phyloP scores from a whole-genome alignment of 2,329 filamentous ascomycete genomes.

The Triangularia setosa region DNA sequence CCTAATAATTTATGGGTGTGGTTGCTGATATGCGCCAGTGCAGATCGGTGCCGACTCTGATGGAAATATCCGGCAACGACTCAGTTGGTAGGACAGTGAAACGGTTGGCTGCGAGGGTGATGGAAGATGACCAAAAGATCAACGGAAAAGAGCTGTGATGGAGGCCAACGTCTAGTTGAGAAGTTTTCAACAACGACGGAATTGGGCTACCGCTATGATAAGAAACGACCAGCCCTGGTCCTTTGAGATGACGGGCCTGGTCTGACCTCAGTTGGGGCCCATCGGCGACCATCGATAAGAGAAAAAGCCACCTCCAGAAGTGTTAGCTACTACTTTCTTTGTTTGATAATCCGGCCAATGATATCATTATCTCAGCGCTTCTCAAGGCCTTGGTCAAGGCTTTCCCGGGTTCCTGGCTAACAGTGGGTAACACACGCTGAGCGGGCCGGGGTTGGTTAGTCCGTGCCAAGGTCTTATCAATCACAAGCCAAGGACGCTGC shows the following conservation, averaged over 20 bases:
- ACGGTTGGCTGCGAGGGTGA: background rate
- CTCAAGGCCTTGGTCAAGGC: background rate
- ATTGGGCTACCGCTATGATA: background rate
- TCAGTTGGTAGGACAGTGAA: background rate
- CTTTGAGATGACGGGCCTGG: slow-evolving; percentile 4
- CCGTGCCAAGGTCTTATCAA: slow-evolving; percentile 6
- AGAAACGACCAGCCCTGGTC: background rate
- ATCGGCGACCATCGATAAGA: background rate
- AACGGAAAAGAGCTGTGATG: background rate
- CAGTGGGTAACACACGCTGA: background rate
- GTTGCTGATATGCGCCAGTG: background rate
- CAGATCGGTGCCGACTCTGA: background rate
- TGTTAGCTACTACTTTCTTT: background rate
- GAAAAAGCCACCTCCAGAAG: background rate
- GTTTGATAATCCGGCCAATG: background rate
- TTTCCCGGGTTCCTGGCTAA: background rate
- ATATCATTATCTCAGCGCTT: background rate
- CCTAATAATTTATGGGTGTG: background rate
- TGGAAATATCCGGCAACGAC: background rate
- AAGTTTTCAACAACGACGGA: background rate
- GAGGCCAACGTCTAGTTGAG: background rate
- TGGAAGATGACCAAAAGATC: background rate
- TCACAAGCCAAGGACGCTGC: slow-evolving; percentile 2
- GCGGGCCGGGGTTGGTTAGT: background rate
- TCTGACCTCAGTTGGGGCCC: background rate